Conservation (phyloP, 345 rosid species). For the Ricinus communis region DNA sequence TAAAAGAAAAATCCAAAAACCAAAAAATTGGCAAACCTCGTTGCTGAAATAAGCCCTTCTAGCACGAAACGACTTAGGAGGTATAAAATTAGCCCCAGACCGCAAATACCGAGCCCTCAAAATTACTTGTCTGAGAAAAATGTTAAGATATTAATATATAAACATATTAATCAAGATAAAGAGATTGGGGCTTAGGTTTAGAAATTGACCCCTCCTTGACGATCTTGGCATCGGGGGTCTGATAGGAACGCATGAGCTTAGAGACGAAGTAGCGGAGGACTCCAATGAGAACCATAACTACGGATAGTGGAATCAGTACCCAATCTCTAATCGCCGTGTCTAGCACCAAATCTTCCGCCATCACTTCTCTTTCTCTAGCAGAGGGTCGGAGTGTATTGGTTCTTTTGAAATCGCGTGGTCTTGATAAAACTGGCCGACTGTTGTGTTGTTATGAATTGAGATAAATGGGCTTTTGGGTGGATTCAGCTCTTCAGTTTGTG, state of each 20-base stretch:
- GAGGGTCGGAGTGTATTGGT: too few relatives aligned
- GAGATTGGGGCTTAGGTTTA: neutral
- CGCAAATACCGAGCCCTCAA: conserved; percentile 88
- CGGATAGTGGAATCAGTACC: conserved; percentile 88
- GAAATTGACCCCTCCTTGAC: conserved; percentile 79
- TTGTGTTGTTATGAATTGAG: too few relatives aligned
- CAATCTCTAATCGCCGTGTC: conserved; percentile 97
- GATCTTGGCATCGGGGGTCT: conserved; percentile 72
- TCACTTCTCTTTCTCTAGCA: conserved; percentile 19
- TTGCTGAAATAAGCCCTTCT: conserved; percentile 79
- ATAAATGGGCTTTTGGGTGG: too few relatives aligned
- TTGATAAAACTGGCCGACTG: too few relatives aligned
- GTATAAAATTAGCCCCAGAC: conserved; percentile 82
- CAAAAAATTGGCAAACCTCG: conserved; percentile 52
- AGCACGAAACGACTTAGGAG: conserved; percentile 79
- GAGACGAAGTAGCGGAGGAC: conserved; percentile 82
- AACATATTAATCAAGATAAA: neutral
- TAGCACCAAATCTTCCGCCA: conserved; percentile 95
- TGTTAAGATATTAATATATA: conserved; percentile 2
- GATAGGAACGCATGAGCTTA: conserved; percentile 88
- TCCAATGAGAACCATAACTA: conserved; percentile 93
- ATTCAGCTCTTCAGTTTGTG: too few relatives aligned
- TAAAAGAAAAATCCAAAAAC: neutral
- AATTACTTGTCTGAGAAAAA: conserved; percentile 62
- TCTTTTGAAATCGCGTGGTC: too few relatives aligned